phyloP scores from a whole-genome alignment of 768 basidiomycete genomes.

The Podaxis sp. region DNA sequence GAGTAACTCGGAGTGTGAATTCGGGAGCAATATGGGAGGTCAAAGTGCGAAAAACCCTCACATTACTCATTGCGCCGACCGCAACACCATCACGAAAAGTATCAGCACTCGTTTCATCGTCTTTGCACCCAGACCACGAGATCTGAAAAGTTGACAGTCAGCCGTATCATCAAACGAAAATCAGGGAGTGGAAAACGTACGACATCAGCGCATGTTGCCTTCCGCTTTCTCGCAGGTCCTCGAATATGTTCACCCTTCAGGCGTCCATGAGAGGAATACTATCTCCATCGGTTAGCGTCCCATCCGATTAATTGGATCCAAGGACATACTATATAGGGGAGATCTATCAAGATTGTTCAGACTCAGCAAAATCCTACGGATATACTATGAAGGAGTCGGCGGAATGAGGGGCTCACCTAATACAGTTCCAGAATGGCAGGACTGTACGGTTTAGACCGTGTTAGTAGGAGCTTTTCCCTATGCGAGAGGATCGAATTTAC shows the following conservation, averaged over 20 bases:
- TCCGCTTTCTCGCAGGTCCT: slow-evolving; percentile 30
- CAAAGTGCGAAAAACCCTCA: slow-evolving; percentile 32
- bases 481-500: slow-evolving; percentile 26
- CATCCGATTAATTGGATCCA: background rate
- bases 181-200: slow-evolving; percentile 26
- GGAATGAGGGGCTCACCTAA: slow-evolving; percentile 33
- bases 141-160: slow-evolving; percentile 38
- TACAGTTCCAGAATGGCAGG: slow-evolving; percentile 54
- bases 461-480: background rate
- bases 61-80: slow-evolving; percentile 80
- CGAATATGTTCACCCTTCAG: slow-evolving; percentile 44
- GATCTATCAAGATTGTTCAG: slow-evolving; percentile 28
- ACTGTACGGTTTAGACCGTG: slow-evolving; percentile 24
- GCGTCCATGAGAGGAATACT: slow-evolving; percentile 64
- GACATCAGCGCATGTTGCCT: slow-evolving; percentile 71
- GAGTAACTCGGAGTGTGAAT: background rate
- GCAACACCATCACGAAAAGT: slow-evolving; percentile 61
- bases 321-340: slow-evolving; percentile 46
- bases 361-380: background rate
- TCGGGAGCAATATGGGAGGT: background rate
- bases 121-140: slow-evolving; percentile 70
- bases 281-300: background rate
- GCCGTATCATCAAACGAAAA: background rate
- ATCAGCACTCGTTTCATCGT: slow-evolving; percentile 72
- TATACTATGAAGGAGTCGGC: background rate